Percentiles rank a stretch among this genome's conserved stretches.
phyloP scores from a whole-genome alignment of 192 early-diverging fungal species.

The Haplosporangium gracile region DNA sequence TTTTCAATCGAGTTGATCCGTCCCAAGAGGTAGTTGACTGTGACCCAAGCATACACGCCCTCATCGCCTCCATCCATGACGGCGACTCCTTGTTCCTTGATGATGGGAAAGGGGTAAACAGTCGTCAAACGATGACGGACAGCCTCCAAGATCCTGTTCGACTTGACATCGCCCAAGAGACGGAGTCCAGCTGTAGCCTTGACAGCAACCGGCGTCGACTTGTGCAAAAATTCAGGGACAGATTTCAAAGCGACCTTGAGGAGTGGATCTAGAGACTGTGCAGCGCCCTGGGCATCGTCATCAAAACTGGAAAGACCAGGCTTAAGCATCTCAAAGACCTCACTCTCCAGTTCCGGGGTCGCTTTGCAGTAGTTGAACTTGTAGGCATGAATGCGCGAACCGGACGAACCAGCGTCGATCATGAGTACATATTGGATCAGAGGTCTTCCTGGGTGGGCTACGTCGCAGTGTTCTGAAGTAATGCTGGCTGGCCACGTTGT shows the following conservation, averaged over 20 bases:
- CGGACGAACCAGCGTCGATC: slow-evolving; percentile 97
- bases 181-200: slow-evolving; percentile 97
- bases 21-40: slow-evolving; percentile 91
- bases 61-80: slow-evolving; percentile 98
- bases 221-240: slow-evolving; percentile 76
- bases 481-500: slow-evolving; percentile 49
- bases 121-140: slow-evolving; percentile 76
- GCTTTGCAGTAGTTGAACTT: slow-evolving; percentile 94
- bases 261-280: slow-evolving; percentile 83
- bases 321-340: slow-evolving; percentile 87
- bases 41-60: slow-evolving; percentile 98
- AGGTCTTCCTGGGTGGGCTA: slow-evolving; percentile 75
- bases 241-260: slow-evolving; percentile 79
- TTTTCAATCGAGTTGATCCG: slow-evolving; percentile 68
- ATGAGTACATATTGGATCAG: slow-evolving; percentile 93
- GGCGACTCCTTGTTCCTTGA: slow-evolving; percentile 77
- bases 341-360: slow-evolving; percentile 87
- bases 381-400: slow-evolving; percentile 98
- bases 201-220: slow-evolving; percentile 92
- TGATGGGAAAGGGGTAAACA: slow-evolving; percentile 86
- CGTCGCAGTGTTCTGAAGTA: slow-evolving; percentile 70
- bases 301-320: slow-evolving; percentile 87
- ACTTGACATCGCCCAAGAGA: slow-evolving; percentile 78
- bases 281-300: slow-evolving; percentile 81
- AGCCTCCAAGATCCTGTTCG: slow-evolving; percentile 79